Evolutionary conservation across 2,329 filamentous ascomycete species (phyloP), one percentile per base, ranked within the genome.

Genomic region (Drechslera avenae): DNA sequence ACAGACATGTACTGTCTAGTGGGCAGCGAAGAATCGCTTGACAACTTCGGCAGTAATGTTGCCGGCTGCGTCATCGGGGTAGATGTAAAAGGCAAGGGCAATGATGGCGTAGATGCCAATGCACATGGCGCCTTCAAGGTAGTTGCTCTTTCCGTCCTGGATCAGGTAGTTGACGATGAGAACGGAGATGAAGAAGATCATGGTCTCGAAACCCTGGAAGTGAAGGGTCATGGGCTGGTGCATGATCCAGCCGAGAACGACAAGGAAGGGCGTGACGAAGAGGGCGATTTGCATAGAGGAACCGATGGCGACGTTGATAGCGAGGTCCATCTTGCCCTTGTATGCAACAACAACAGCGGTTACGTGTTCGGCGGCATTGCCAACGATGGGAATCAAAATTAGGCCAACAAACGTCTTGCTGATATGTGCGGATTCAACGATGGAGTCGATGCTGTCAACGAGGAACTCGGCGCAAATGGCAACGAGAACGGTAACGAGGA

Each of bases 161-260:
- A 95, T 90, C 52, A 95, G 76, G 69, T 94, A 95, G 75, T 93
- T 94, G 74, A 93, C 89, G 56, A 95, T 91, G 58, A 95, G 86
- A 6, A 91, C 86, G 43, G 86, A 89, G 43, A 93, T 85, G 73
- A 95, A 95, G 65, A 95, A 83, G 49, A 88, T 90, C 17, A 94
- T 88, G 0, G 90, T 95, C 81, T 95, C 90, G 73, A 95, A 96
- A 40, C 91, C 81, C 53, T 90, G 90, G 73, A 95, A 95, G 77
- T 93, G 91, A 28, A 95, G 80, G 21, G 87, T 79, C 80, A 83
- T 82, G 39, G 76, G 73, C 57, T 79, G 65, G 17, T 73, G 76
- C 50, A 83, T 78, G 62, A 78, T 77, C 81, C 81, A 83, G 42
- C 81, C 81, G 8, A 83, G 75, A 34, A 83, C 78, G 48, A 83